phyloP scores from a whole-genome alignment of 805 yeast genomes.

The Metschnikowia aberdeeniae region DNA sequence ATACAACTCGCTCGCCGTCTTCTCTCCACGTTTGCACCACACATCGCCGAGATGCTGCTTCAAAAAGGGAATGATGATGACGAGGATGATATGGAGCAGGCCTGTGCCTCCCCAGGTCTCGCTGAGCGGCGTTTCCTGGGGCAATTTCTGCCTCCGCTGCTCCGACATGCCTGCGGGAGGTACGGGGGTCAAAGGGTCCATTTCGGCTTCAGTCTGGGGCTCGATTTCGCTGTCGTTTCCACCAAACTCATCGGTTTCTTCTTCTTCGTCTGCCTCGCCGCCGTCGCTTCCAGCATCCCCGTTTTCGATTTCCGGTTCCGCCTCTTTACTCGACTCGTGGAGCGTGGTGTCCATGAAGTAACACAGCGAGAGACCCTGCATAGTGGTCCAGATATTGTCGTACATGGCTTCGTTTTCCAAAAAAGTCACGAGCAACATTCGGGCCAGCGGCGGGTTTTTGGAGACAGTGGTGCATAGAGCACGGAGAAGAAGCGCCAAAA shows the following conservation, averaged over 20 bases:
- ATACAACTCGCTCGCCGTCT: slow-evolving; percentile 4
- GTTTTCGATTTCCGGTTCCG: neutral
- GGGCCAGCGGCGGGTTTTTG: slow-evolving; percentile 48
- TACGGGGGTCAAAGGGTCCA: slow-evolving; percentile 43
- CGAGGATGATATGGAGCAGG: slow-evolving; percentile 40
- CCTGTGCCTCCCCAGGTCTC: slow-evolving; percentile 57
- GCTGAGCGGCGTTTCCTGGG: slow-evolving; percentile 46
- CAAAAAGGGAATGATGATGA: slow-evolving; percentile 36
- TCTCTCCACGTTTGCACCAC: slow-evolving; percentile 18
- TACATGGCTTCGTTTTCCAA: slow-evolving; percentile 38
- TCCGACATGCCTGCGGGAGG: slow-evolving; percentile 60
- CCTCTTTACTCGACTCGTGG: neutral
- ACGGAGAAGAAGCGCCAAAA: slow-evolving; percentile 55
- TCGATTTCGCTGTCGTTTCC: neutral
- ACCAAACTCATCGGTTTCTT: neutral
- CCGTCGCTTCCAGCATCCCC: neutral
- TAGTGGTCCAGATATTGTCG: slow-evolving; percentile 27
- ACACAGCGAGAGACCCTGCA: slow-evolving; percentile 1
- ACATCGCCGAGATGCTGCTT: slow-evolving; percentile 25
- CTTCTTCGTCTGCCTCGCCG: neutral
- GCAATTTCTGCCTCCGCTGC: slow-evolving; percentile 51
- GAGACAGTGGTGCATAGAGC: slow-evolving; percentile 50
- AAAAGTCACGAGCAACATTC: slow-evolving; percentile 51
- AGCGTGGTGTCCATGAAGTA: neutral
- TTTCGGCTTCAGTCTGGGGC: slow-evolving; percentile 8